phyloP scores from a whole-genome alignment of 345 rosid genomes.

The Nasturtium officinale region DNA sequence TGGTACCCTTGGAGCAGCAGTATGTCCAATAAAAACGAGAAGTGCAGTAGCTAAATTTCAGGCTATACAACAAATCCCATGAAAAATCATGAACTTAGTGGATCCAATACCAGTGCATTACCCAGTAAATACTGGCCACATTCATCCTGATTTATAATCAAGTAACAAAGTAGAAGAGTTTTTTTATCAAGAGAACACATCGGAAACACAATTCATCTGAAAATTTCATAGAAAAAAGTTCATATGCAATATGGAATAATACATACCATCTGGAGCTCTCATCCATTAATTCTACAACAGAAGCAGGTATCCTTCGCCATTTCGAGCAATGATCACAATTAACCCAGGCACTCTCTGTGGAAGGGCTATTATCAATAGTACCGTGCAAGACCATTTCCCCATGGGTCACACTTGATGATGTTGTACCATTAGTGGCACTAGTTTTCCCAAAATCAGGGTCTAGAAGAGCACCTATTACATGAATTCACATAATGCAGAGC shows the following conservation, averaged over 20 bases:
- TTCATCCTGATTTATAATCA: not conserved
- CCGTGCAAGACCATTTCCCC: conserved; percentile 44
- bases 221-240: conserved; percentile 10
- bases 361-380: conserved; percentile 47
- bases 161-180: not conserved
- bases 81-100: conserved; percentile 12
- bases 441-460: conserved; percentile 42
- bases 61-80: conserved; percentile 13
- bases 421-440: conserved; percentile 37
- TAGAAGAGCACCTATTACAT: conserved; percentile 42
- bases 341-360: conserved; percentile 83
- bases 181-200: not conserved
- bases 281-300: conserved; percentile 65
- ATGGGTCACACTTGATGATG: conserved; percentile 45
- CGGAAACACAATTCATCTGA: not conserved
- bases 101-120: not conserved
- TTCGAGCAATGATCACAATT: conserved; percentile 89
- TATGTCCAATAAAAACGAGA: not conserved
- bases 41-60: not conserved
- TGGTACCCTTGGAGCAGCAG: not conserved
- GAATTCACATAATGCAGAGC: conserved; percentile 14
- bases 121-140: conserved; percentile 2
- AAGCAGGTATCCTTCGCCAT: conserved; percentile 91
- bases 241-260: conserved; percentile 9
- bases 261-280: conserved; percentile 79